Base-by-base conservation (phyloP, 306 rosid species). In the Citrullus colocynthis region DNA sequence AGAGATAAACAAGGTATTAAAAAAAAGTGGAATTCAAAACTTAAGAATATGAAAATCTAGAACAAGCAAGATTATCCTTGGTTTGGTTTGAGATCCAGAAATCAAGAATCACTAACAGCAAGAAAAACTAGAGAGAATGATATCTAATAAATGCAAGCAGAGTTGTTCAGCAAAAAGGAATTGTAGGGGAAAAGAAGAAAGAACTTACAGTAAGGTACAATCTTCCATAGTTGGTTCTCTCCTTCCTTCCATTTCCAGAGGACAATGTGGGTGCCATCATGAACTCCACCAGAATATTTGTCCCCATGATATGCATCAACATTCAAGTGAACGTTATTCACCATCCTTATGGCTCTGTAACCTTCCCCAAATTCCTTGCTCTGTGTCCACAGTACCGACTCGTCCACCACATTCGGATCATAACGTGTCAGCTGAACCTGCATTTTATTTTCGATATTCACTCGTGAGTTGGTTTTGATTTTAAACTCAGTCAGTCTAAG, bases 251-350 rank as follows among this genome's bases (percentile, higher is more conserved):
- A 90, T 0, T 84, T 55, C 96, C 94, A 93, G 76, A 91, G 88
- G 70, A 89, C 96, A 62, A 93, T 73, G 7, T 84, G 78, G 37
- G 94, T 93, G 81, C 96, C 96, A 81, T 93, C 93, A 69, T 59
- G 96, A 32, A 93, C 88, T n/a, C 98, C 98, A 48, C 93, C 97
- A 74, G 96, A 90, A 20, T 81, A 64, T 86, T 88, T 83, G 48
- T 93, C 96, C 6, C 96, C 98, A 32, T 89, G 96, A 81, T 75
- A 90, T 21, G 92, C 97, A 83, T 93, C 98, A 82, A 93, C 83
- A 72, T 89, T 88, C 60, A 93, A 94, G 37, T 4, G 89, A 84
- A 89, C 9, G 52, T 93, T 91, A 72, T 93, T 93, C 36, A 93
- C 91, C 98, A 93, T 93, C 83, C 95, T 89, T 57, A 93, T 66